Conservation (phyloP, 805 yeast genomes). For the Grigorovia yakushimaensis region DNA sequence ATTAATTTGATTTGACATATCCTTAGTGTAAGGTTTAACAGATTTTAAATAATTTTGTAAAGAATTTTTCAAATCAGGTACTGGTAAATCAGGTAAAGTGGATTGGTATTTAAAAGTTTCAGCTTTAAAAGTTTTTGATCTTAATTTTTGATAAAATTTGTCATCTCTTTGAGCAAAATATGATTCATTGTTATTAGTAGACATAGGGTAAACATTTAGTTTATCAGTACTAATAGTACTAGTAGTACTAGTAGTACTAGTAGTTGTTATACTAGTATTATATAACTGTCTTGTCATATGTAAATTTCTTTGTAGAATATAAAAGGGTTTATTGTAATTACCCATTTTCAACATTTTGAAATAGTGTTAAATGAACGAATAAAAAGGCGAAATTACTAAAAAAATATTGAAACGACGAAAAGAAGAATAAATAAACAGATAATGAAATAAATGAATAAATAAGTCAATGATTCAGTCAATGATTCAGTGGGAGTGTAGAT, state of each 20-base stretch:
- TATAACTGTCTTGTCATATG: neutral
- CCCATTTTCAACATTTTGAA: constrained; percentile 1
- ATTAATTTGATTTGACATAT: constrained; percentile 32
- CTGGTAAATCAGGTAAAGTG: constrained; percentile 74
- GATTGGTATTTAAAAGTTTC: constrained; percentile 64
- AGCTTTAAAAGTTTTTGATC: constrained; percentile 37
- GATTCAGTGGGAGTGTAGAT: too few relatives aligned
- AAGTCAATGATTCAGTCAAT: too few relatives aligned
- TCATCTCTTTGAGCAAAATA: constrained; percentile 20
- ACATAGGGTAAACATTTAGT: constrained; percentile 11
- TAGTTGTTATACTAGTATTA: neutral
- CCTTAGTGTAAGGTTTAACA: constrained; percentile 48
- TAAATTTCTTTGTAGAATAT: neutral
- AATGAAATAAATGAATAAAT: too few relatives aligned
- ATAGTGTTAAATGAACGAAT: constrained; percentile 1
- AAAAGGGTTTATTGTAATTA: constrained; percentile 1
- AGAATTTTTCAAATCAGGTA: constrained; percentile 70
- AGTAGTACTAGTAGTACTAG: neutral
- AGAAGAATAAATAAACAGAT: too few relatives aligned
- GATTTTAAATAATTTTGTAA: constrained; percentile 59
- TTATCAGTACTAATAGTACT: neutral
- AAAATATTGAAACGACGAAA: neutral
- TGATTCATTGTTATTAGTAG: constrained; percentile 20
- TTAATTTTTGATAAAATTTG: constrained; percentile 11
- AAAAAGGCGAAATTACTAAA: neutral